Conservation (phyloP, 768 basidiomycete genomes). For the Lactarius sp. region DNA sequence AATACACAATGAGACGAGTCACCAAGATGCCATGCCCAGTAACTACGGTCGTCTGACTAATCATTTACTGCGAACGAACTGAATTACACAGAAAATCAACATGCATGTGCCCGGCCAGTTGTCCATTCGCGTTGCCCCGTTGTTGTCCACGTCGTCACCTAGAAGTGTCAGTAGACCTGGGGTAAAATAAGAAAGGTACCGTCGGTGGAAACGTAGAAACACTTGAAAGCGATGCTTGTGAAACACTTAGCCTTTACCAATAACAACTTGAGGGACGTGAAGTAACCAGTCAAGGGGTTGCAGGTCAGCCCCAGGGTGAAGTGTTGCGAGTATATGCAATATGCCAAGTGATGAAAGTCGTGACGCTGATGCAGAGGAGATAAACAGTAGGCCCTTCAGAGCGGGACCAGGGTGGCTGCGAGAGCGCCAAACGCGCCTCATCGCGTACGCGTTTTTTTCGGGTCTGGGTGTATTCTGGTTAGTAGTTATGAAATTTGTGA, state of each 20-base stretch:
- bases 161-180: slow-evolving; percentile 15
- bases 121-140: background rate
- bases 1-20: background rate
- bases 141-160: slow-evolving; percentile 5
- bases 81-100: background rate
- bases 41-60: background rate
- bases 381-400: background rate
- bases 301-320: background rate
- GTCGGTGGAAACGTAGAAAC: background rate
- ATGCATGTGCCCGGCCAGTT: background rate
- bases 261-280: background rate
- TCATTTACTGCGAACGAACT: too few species aligned
- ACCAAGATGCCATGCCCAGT: background rate
- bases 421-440: background rate
- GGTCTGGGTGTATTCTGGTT: slow-evolving; percentile 1
- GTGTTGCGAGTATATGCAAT: background rate
- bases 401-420: background rate
- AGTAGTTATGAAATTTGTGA: background rate
- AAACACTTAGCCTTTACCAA: slow-evolving; percentile 23
- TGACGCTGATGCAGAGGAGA: background rate
- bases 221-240: slow-evolving; percentile 4
- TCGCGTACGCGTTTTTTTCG: slow-evolving; percentile 20
- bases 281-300: background rate
- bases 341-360: background rate
- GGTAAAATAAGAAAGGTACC: slow-evolving; percentile 12